Evolutionary conservation across 2,329 filamentous ascomycete genomes (phyloP).

Genomic region (Parastagonospora nodorum): DNA sequence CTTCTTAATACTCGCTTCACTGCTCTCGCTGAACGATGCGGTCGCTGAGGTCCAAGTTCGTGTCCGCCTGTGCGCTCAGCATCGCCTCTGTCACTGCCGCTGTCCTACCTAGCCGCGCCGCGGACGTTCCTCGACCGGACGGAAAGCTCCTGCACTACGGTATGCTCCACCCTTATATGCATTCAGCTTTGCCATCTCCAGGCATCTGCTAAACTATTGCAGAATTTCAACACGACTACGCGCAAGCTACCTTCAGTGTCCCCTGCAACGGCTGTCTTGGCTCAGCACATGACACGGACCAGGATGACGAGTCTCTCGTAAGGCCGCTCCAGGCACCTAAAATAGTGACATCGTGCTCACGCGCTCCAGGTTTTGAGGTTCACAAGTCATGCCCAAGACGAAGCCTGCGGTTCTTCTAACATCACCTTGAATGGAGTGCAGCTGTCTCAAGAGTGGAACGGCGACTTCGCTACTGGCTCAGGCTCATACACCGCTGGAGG

Average conservation of each 20-base stretch:
- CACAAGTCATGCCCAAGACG: conserved; percentile 43
- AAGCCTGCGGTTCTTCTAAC: conserved; percentile 48
- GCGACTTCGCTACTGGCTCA: conserved; percentile 42
- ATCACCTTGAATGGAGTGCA: conserved; percentile 49
- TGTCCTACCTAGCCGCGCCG: conserved; percentile 25
- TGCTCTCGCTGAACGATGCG: conserved; percentile 28
- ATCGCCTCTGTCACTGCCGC: conserved; percentile 34
- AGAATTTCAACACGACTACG: conserved; percentile 43
- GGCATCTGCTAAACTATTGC: conserved; percentile 38
- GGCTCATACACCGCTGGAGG: conserved; percentile 33
- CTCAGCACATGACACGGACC: conserved; percentile 38
- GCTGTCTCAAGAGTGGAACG: conserved; percentile 46
- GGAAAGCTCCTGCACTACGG: conserved; percentile 35
- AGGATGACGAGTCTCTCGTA: conserved; percentile 50
- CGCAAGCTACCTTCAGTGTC: conserved; percentile 50
- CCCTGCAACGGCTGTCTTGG: conserved; percentile 51
- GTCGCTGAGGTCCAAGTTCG: conserved; percentile 38
- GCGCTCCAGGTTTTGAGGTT: conserved; percentile 48
- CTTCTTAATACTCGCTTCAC: conserved; percentile 7
- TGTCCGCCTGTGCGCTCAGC: conserved; percentile 36
- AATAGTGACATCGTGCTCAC: conserved; percentile 33
- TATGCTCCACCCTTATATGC: conserved; percentile 28
- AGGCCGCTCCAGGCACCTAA: conserved; percentile 44
- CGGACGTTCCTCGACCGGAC: conserved; percentile 21
- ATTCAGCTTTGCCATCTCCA: conserved; percentile 29